Base-by-base conservation (phyloP, 148 eudicot genomes). In the Chenopodium formosanum region DNA sequence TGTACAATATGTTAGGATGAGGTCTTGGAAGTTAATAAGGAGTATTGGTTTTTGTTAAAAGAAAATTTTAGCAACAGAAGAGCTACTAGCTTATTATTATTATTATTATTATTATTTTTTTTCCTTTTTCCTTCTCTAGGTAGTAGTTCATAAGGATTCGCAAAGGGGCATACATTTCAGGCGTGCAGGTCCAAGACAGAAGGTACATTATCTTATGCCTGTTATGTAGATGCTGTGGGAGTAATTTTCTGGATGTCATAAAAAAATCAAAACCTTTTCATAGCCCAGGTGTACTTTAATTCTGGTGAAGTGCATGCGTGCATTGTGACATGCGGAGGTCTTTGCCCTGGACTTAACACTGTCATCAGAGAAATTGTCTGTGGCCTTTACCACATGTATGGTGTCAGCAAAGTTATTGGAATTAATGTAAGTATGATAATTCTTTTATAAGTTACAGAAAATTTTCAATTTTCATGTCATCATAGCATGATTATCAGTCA, bases 241-340 rank as follows among this genome's bases (percentile, higher is more conserved):
- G 17, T 83, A 11, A 68, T 60, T 44, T 32, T 56, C 9, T 76
- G 67, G 52, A 29, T 75, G 52, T 34, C 62, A 75, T 79, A 29
- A 52, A 79, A 82, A 47, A 56, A 83, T 82, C 68, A 40, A 70
- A 70, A 68, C 70, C 66, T 29, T 82, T 65, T 78, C 82, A 80
- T 68, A 77, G 71, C 71, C 17, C 92, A 94, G 98, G 97, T 94
- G 75, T 92, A 91, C 85, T 92, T 91, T 80, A 81, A 84, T 68
- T 80, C 94, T 70, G 98, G 85, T 78, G 94, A 94, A 83, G 98
- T 94, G 77, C 85, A 87, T 82, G 97, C 98, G 63, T 94, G 98
- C 89, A 86, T 94, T 69, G 98, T 94, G 71, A 94, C 98, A 63
- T 94, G 98, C 77, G 98, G 98, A 62, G 98, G 98, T 76, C 89